Percentiles rank a stretch among this genome's conserved stretches.
phyloP scores from a whole-genome alignment of 2,329 filamentous ascomycete species.

The Arthroderma uncinatum region DNA sequence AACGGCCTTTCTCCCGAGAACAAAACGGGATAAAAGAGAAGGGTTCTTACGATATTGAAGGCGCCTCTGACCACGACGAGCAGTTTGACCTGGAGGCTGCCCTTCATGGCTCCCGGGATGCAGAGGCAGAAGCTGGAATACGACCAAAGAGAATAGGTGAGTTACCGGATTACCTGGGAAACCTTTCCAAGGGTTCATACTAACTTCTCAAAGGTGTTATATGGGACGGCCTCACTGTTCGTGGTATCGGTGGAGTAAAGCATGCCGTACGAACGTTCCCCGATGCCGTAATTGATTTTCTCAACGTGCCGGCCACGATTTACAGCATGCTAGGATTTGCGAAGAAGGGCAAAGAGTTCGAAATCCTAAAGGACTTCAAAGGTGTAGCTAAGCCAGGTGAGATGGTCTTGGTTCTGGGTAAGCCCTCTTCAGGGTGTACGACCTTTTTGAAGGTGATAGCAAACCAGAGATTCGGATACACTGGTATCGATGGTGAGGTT shows the following conservation, averaged over 20 bases:
- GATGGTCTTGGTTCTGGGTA: conserved; percentile 75
- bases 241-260: conserved; percentile 60
- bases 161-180: conserved; percentile 7
- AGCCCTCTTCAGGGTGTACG: conserved; percentile 62
- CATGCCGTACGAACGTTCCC: conserved; percentile 68
- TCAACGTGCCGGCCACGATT: conserved; percentile 60
- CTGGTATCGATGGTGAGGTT: conserved; percentile 58
- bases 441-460: conserved; percentile 77
- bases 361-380: conserved; percentile 55
- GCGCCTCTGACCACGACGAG: conserved; percentile 37
- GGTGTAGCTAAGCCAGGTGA: conserved; percentile 65
- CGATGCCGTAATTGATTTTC: conserved; percentile 62
- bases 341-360: conserved; percentile 58
- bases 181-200: not conserved
- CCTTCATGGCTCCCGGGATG: conserved; percentile 58
- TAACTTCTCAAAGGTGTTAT: conserved; percentile 45
- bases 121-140: conserved; percentile 67
- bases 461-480: conserved; percentile 68
- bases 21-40: conserved; percentile 22
- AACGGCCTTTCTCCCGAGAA: conserved; percentile 26
- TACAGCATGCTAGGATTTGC: conserved; percentile 52
- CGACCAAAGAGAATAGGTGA: conserved; percentile 61
- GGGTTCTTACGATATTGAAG: conserved; percentile 44
- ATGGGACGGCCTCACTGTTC: conserved; percentile 67
- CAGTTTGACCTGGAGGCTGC: conserved; percentile 66